Percentiles rank a stretch among this genome's conserved stretches.
These are phyloP conservation scores for Colletotrichum sp. DNA, from an alignment of 2,329 filamentous ascomycete genomes.

Conservation along the genomic window DNA sequence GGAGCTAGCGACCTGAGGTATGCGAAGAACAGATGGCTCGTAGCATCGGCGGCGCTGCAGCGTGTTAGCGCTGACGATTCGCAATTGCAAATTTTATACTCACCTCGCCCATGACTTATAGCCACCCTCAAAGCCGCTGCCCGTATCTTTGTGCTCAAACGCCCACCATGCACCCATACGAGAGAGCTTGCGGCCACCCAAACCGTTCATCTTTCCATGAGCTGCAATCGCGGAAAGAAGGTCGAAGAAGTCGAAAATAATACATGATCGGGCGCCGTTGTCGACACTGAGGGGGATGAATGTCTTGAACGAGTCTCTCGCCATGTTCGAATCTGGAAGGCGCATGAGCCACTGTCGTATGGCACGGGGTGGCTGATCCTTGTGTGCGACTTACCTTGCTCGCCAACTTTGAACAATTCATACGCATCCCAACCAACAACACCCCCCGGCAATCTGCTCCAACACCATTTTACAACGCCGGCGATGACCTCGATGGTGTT, in stretches of 20 bases:
- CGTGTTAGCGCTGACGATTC: slow-evolving; percentile 30
- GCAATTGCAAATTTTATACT: slow-evolving; percentile 30
- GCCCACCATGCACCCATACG: slow-evolving; percentile 98
- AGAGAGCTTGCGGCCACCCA: slow-evolving; percentile 92
- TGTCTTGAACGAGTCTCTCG: slow-evolving; percentile 91
- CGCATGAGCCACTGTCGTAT: background rate
- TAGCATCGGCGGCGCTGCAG: slow-evolving; percentile 85
- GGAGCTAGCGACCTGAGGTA: slow-evolving; percentile 91
- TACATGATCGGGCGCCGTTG: slow-evolving; percentile 81
- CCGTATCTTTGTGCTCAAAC: slow-evolving; percentile 87
- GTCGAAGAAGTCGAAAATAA: slow-evolving; percentile 97
- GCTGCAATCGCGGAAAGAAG: slow-evolving; percentile 89
- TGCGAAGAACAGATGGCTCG: slow-evolving; percentile 96
- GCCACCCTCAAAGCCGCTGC: slow-evolving; percentile 91
- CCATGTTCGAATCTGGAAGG: slow-evolving; percentile 81
- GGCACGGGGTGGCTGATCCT: background rate
- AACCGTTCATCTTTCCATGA: slow-evolving; percentile 89
- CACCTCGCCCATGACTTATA: slow-evolving; percentile 88
- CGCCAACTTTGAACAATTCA: slow-evolving; percentile 92
- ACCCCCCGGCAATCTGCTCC: slow-evolving; percentile 88
- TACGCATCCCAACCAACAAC: slow-evolving; percentile 98
- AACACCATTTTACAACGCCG: slow-evolving; percentile 97
- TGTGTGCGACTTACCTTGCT: slow-evolving; percentile 70
- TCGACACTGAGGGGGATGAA: slow-evolving; percentile 96
- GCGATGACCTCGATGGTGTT: slow-evolving; percentile 73